Conservation (phyloP, 2,329 filamentous ascomycete species). For the Elsinoe ampelina region DNA sequence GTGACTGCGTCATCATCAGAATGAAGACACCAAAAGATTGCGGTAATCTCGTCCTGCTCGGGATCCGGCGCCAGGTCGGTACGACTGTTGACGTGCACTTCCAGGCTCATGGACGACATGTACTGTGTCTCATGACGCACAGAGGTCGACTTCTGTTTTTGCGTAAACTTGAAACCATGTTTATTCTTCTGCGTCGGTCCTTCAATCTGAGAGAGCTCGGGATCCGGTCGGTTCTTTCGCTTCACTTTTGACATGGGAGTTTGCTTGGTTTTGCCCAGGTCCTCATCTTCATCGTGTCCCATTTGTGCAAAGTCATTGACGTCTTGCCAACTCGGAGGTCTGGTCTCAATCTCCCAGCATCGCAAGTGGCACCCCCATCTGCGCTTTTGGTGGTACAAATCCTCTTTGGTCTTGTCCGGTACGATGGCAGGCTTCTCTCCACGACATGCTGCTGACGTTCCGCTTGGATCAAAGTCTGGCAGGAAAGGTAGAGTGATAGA, state of each 20-base stretch:
- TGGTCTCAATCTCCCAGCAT: slow-evolving; percentile 66
- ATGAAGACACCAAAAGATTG: slow-evolving; percentile 83
- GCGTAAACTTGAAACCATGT: slow-evolving; percentile 77
- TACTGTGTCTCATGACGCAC: slow-evolving; percentile 80
- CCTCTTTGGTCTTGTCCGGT: slow-evolving; percentile 44
- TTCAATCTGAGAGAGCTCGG: slow-evolving; percentile 72
- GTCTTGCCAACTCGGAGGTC: slow-evolving; percentile 61
- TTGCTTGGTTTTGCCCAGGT: slow-evolving; percentile 18
- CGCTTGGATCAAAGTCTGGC: slow-evolving; percentile 61
- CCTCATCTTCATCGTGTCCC: slow-evolving; percentile 17
- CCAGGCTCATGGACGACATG: slow-evolving; percentile 94
- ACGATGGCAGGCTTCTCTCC: slow-evolving; percentile 43
- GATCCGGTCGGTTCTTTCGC: slow-evolving; percentile 26
- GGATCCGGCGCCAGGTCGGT: slow-evolving; percentile 77
- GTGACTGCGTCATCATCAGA: slow-evolving; percentile 56
- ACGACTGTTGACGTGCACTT: slow-evolving; percentile 83
- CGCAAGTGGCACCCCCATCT: slow-evolving; percentile 52
- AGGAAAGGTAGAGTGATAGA: slow-evolving; percentile 70
- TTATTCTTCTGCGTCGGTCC: slow-evolving; percentile 75
- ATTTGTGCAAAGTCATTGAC: slow-evolving; percentile 60
- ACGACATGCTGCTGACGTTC: slow-evolving; percentile 46
- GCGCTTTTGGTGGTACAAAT: slow-evolving; percentile 43
- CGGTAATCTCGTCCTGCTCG: slow-evolving; percentile 77
- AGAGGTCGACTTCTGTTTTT: slow-evolving; percentile 62
- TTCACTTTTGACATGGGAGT: slow-evolving; percentile 24